Percentiles rank a stretch among this genome's conserved stretches.
These are phyloP conservation scores for Syzygium aromaticum DNA, from an alignment of 345 rosid genomes.

Conservation along the genomic window DNA sequence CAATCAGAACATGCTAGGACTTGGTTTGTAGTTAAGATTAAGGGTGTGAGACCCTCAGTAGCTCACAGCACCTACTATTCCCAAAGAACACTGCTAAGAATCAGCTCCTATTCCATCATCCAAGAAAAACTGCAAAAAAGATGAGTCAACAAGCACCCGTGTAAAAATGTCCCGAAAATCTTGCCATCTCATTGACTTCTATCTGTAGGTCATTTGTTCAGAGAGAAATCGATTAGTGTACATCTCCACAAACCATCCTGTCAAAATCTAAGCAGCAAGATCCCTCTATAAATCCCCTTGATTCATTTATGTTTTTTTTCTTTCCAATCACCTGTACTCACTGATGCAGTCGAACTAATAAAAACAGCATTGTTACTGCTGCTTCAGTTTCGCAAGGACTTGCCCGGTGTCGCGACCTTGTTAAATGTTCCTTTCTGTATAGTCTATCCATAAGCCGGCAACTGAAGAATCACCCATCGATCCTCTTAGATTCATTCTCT, in stretches of 20 bases:
- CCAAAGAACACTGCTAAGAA: neutral
- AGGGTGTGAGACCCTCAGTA: neutral
- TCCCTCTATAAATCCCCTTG: neutral
- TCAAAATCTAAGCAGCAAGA: neutral
- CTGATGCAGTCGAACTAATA: neutral
- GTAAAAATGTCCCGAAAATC: neutral
- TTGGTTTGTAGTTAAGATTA: neutral
- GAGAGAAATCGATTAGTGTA: neutral
- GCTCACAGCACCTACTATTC: neutral
- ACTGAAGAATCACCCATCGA: constrained; percentile 11
- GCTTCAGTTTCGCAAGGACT: neutral
- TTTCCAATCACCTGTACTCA: neutral
- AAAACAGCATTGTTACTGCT: neutral
- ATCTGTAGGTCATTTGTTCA: neutral
- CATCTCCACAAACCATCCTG: neutral
- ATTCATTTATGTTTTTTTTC: neutral
- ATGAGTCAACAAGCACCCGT: neutral
- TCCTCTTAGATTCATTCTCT: constrained; percentile 10
- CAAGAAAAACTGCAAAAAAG: neutral
- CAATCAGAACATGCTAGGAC: neutral
- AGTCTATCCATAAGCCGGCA: neutral
- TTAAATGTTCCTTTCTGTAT: neutral
- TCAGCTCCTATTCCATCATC: neutral
- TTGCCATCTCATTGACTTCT: neutral
- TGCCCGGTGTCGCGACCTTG: neutral